phyloP scores from a whole-genome alignment of 2,329 filamentous ascomycete species.

The Dothideomycetes sp. region DNA sequence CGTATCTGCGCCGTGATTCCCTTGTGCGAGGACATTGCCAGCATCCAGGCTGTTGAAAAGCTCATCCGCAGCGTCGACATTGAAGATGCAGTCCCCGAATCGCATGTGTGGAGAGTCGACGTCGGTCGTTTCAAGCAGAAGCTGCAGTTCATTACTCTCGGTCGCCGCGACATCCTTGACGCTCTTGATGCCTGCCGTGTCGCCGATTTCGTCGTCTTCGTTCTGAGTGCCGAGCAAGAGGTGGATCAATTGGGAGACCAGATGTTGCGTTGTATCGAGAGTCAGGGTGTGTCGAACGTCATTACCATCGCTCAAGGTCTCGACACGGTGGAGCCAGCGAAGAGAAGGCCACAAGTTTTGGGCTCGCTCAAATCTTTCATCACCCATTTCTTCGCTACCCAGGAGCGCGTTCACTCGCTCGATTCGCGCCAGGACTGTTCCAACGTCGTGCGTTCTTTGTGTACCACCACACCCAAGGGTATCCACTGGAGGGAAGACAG shows the following conservation, averaged over 20 bases:
- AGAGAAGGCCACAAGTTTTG: conserved; percentile 66
- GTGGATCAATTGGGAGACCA: conserved; percentile 78
- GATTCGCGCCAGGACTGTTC: conserved; percentile 84
- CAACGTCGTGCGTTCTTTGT: conserved; percentile 83
- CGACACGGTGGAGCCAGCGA: conserved; percentile 67
- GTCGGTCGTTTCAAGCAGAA: conserved; percentile 94
- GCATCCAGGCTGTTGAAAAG: conserved; percentile 54
- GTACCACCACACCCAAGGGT: conserved; percentile 85
- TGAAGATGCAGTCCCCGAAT: conserved; percentile 52
- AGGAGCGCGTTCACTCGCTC: conserved; percentile 83
- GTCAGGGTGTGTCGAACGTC: conserved; percentile 90
- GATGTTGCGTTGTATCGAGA: conserved; percentile 77
- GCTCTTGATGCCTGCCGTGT: conserved; percentile 78
- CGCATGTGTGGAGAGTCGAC: conserved; percentile 50
- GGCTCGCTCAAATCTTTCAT: conserved; percentile 86
- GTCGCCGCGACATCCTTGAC: conserved; percentile 62
- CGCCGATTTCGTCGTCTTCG: conserved; percentile 83
- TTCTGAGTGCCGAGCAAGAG: conserved; percentile 73
- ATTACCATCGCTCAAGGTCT: conserved; percentile 67
- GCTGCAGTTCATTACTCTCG: conserved; percentile 70
- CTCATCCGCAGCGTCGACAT: conserved; percentile 76
- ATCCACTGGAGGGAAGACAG: conserved; percentile 92
- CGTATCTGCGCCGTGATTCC: conserved; percentile 83
- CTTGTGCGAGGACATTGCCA: conserved; percentile 64
- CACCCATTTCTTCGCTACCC: conserved; percentile 84